phyloP scores from a whole-genome alignment of 1,284 basidiomycete genomes.

The Tilletiopsis washingtonensis region DNA sequence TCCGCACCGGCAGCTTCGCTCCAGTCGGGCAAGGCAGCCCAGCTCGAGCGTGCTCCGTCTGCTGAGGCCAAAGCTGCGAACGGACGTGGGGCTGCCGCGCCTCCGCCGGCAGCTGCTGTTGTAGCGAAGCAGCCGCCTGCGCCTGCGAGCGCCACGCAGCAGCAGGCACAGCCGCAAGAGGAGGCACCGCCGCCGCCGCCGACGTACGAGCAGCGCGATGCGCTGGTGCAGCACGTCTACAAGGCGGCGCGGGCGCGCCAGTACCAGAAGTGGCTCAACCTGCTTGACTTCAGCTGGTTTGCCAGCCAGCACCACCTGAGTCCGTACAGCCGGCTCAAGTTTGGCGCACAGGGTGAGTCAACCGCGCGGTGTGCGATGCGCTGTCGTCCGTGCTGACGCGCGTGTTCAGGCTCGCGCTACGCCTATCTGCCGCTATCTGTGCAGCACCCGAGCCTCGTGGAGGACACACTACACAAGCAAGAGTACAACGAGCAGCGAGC shows the following conservation, averaged over 20 bases:
- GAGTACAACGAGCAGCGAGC: slow-evolving; percentile 20
- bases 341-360: slow-evolving; percentile 11
- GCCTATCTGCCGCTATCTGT: slow-evolving; percentile 41
- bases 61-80: no score
- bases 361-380: not conserved
- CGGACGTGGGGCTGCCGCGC: no score
- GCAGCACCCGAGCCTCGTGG: slow-evolving; percentile 30
- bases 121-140: no score
- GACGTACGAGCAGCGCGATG: slow-evolving; percentile 8
- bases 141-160: no score
- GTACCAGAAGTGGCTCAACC: slow-evolving; percentile 32
- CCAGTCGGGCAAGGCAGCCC: no score
- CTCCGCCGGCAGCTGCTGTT: no score
- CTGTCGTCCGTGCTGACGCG: not conserved
- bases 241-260: slow-evolving; percentile 6
- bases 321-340: slow-evolving; percentile 37
- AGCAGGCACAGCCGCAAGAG: no score
- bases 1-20: no score
- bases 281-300: slow-evolving; percentile 33
- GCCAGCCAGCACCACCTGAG: slow-evolving; percentile 45
- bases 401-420: slow-evolving; percentile 27
- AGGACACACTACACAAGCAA: slow-evolving; percentile 24
- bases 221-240: slow-evolving; percentile 2
- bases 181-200: no score
- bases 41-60: no score